Base-by-base conservation (phyloP, 257 asterid species). In the Solanum corneliomulleri region DNA sequence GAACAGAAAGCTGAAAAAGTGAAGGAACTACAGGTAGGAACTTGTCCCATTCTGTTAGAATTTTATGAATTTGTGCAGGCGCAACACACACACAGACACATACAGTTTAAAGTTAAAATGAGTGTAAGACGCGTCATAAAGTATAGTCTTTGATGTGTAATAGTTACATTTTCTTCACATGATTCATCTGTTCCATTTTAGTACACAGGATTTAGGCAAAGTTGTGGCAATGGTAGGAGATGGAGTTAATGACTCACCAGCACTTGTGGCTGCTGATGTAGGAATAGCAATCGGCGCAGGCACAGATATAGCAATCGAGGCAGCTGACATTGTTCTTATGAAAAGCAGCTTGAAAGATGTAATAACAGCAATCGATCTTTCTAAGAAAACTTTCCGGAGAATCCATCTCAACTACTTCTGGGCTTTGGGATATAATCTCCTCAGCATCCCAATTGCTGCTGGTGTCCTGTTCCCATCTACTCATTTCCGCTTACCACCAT, bases 261-360 rank as follows among this genome's bases (percentile, higher is more conserved):
- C 98, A 5, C 97, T 96, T 2, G 97, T 95, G 5, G 98, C 98
- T 0, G 99, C 99, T 2, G 93, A 96, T 71, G 97, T 92, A 1
- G 99, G 99, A 74, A 92, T 96, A 91, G 98, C 99, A 25, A 95
- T 96, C 41, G 99, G 99, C 9, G 98, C 98, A 0, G 99, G 99
- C 33, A 96, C 99, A 6, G 99, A 94, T 84, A 93, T 95, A 27
- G 99, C 98, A 9, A 92, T 95, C 2, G 99, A 96, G 91, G 98
- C 99, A 41, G 98, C 99, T 3, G 99, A 94, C 80, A 89, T 96
- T 56, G 98, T 96, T 78, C 93, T 96, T 42, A 94, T 96, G 98
- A 95, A 87, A 90, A 96, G 95, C 92, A 95, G 93, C 68, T 89
- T 96, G 93, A 98, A 95, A 90, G 99, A 96, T 90, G 98, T 96